Base-by-base conservation (phyloP, 2,329 filamentous ascomycete genomes). In the Furcasterigmium sp. region DNA sequence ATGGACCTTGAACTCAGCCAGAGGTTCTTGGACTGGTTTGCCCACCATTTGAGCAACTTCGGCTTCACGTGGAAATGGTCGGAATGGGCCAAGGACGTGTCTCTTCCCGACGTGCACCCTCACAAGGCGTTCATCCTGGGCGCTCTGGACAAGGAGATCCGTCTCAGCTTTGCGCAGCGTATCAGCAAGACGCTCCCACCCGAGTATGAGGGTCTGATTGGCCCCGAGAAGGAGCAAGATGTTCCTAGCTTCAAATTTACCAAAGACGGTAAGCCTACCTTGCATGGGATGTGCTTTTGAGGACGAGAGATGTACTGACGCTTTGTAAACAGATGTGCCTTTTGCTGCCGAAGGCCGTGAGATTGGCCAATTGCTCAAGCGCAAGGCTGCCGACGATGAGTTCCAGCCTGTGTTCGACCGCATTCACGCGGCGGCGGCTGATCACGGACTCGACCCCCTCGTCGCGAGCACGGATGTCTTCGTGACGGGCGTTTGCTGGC, bases 41-140 rank as follows among this genome's bases (percentile, higher is more conserved):
- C 91, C 15, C 93, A 98, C 62, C 93, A 98, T 69, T 70, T 98
- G 52, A 96, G 91, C 68, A 98, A 98, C 69, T 98, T 98, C 60
- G 93, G 95, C 42, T 98, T 97, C 62, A 93, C 93, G 9, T 98
- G 93, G 93, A 97, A 97, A 67, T 98, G 93, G 93, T 84, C 86
- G 14, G 93, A 98, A 68, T 98, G 93, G 93, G 77, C 87, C 38
- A 88, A 91, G 14, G 90, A 97, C 59, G 82, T 95, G 14, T 75
- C 81, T 35, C 75, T 94, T 20, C 78, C 87, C 0, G 73, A 84
- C 47, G 69, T 93, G 26, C 82, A 95, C 60, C 91, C 93, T 1
- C 86, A 84, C 68, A 96, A 96, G 67, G 88, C 91, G 25, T 96
- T 98, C 65, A 93, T 98, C 51, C 74, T 84, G 42, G 91, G 90